Conservation (phyloP, 345 rosid genomes). For the Syzygium aqueum region DNA sequence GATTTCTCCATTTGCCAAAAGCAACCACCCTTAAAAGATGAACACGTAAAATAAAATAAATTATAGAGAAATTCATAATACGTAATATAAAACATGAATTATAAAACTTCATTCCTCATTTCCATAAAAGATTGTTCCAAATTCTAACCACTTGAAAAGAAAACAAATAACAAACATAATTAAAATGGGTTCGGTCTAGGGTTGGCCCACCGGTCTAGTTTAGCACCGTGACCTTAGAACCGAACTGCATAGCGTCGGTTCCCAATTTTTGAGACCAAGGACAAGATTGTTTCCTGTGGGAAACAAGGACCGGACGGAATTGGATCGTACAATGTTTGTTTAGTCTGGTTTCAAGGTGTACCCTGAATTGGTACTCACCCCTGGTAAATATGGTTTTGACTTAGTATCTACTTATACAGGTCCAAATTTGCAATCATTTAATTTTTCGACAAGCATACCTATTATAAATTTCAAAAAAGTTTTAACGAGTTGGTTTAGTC, state of each 20-base stretch:
- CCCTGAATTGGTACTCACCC: not conserved
- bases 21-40: not conserved
- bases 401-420: not conserved
- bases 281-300: not conserved
- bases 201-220: not conserved
- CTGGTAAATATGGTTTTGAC: not conserved
- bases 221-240: not conserved
- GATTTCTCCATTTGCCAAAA: not conserved
- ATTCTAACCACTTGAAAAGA: not conserved
- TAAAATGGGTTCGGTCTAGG: not conserved
- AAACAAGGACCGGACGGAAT: not conserved
- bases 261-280: not conserved
- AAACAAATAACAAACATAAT: not conserved
- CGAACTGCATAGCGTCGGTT: not conserved
- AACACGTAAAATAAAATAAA: not conserved
- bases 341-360: not conserved
- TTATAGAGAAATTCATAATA: not conserved
- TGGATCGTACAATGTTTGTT: not conserved
- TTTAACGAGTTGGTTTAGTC: not conserved
- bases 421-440: not conserved
- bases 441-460: not conserved
- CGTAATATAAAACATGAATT: not conserved
- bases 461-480: not conserved
- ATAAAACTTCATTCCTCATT: not conserved
- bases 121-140: not conserved